Base-by-base conservation (phyloP, 768 basidiomycete genomes). In the Rubroboletus satanas region DNA sequence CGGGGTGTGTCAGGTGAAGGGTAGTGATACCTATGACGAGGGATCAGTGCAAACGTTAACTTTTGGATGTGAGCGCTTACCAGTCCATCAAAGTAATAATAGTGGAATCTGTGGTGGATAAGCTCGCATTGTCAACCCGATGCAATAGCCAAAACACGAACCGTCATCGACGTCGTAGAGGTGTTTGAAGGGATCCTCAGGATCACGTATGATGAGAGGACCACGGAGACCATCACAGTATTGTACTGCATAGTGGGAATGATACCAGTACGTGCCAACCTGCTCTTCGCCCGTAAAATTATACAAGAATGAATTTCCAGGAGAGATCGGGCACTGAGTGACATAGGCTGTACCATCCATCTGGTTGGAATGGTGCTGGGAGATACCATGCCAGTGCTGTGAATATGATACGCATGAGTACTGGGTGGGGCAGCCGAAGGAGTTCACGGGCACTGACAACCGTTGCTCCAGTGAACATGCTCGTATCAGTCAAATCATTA, bases 271-370 rank as follows among this genome's bases (percentile, higher is more conserved):
- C n/a, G 38, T 39, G 38, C 38, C 38, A 11, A 39, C 38, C 47
- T 75, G 72, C 37, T 67, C 43, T 0, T 52, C 32, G 18, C 51
- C 59, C 6, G 58, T 39, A 5, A 39, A 39, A 18, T 39, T 39
- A 39, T 39, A 39, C 38, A 39, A 11, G 5, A 39, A 39, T 5
- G 38, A 39, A 0, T 39, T 11, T 18, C 38, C 38, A 11, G 38
- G 38, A 5, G 61, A 59, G 29, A 76, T 77, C 3, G 75, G 75
- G 53, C 75, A 77, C 60, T 76, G 75, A 37, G 67, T 77, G 2
- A 78, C 74, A 31, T 65, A 72, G 9, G 75, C 65, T 33, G 62
- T 44, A 6, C 75, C 76, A 54, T 76, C 56, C 51, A 52, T 56
- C 43, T 61, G 53, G 43, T 55, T 65, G 6, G 56, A 62, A n/a